Conservation (phyloP, 768 basidiomycete species). For the Clavulina sp. region DNA sequence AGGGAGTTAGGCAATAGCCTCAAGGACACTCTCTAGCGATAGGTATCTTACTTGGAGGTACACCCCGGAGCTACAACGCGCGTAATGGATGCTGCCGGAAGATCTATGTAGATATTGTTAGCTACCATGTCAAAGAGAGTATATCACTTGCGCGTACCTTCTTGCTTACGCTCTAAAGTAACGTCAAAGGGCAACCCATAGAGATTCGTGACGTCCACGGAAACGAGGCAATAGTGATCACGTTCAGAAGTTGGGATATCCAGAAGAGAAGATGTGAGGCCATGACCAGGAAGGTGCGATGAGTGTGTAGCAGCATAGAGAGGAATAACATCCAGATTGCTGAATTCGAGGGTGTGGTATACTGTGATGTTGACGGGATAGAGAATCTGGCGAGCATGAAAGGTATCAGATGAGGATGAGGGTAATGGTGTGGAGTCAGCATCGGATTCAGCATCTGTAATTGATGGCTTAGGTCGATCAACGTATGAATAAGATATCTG, state of each 20-base stretch:
- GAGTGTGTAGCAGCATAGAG: slow-evolving; percentile 24
- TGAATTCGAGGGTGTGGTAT: slow-evolving; percentile 85
- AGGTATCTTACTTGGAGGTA: slow-evolving; percentile 46
- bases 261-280: slow-evolving; percentile 17
- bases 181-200: slow-evolving; percentile 88
- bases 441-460: slow-evolving; percentile 11
- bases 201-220: slow-evolving; percentile 78
- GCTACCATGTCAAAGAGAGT: slow-evolving; percentile 4
- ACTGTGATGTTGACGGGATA: slow-evolving; percentile 88
- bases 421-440: slow-evolving; percentile 16
- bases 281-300: slow-evolving; percentile 5
- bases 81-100: slow-evolving; percentile 25
- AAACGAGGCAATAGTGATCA: slow-evolving; percentile 70
- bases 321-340: slow-evolving; percentile 63
- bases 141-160: slow-evolving; percentile 25
- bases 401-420: slow-evolving; percentile 28
- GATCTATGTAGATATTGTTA: no score
- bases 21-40: not conserved
- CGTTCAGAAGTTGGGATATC: slow-evolving; percentile 30
- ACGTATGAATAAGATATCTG: slow-evolving; percentile 68
- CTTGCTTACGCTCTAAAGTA: slow-evolving; percentile 46
- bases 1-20: not conserved
- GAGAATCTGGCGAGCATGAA: slow-evolving; percentile 73
- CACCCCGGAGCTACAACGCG: slow-evolving; percentile 75
- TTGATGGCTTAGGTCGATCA: slow-evolving; percentile 21